Conservation (phyloP, 768 basidiomycete genomes). For the Suillus luteus region DNA sequence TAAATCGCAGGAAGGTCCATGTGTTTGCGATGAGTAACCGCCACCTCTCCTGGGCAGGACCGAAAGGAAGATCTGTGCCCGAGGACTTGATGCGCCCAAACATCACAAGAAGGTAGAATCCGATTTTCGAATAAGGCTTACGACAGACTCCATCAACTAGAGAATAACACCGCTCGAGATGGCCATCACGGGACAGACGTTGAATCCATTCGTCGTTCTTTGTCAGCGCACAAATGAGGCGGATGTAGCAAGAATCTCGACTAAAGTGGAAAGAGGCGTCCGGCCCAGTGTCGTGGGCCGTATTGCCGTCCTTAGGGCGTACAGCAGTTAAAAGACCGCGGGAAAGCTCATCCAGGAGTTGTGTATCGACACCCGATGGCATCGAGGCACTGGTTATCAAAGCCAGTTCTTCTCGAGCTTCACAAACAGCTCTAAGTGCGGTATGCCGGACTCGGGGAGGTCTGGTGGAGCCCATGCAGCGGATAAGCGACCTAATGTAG, state of each 20-base stretch:
- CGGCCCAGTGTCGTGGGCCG: not conserved
- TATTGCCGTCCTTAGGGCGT: not conserved
- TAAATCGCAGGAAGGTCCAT: too few species aligned
- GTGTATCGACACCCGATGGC: not conserved
- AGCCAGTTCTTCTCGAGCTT: not conserved
- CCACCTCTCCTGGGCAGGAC: not conserved
- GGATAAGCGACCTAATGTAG: not conserved
- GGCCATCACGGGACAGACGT: not conserved
- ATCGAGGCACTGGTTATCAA: not conserved
- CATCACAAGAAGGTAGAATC: not conserved
- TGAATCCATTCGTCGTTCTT: not conserved
- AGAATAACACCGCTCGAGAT: not conserved
- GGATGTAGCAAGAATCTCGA: not conserved
- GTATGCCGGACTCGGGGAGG: not conserved
- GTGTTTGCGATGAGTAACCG: not conserved
- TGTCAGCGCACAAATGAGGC: not conserved
- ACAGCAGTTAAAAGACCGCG: not conserved
- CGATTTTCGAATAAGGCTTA: accelerated
- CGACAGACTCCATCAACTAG: not conserved
- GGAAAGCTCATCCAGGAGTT: not conserved
- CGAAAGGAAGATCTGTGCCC: not conserved
- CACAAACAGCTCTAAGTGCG: not conserved
- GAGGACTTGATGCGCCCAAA: not conserved
- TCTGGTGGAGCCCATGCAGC: not conserved
- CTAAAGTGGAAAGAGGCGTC: not conserved